Evolutionary conservation across 2,329 filamentous ascomycete genomes (phyloP), one percentile per base, ranked within the genome.

Genomic region (Calonectria hongkongensis): DNA sequence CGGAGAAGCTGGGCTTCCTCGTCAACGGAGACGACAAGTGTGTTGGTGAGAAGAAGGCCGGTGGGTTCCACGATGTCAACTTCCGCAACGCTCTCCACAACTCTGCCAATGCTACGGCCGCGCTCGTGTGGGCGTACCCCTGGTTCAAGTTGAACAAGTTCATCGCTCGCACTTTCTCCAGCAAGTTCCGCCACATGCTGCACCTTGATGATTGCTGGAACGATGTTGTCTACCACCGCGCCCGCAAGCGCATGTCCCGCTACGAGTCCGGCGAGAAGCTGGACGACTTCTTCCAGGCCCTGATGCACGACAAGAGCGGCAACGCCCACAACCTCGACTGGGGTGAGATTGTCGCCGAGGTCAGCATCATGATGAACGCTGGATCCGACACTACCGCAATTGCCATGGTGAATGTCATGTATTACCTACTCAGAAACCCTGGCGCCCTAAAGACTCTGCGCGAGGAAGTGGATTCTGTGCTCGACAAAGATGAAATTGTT

Each of bases 331-430:
- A 71, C 6, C 85, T 91, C 1, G 88, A 90, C 72, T 89, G 85
- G 85, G 89, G 90, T 28, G 90, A 92, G 79, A 88, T 91, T 13
- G 86, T 89, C 0, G 88, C 89, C 10, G 89, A 92, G 76, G 83
- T 89, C 36, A 84, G 80, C 54, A 89, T 87, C 78, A 90, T 90
- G 85, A 86, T 86, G 76, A 85, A 84, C 73, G 89, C 89, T 1
- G 89, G 89, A 6, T 85, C 82, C 4, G 87, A 86, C 25, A 90
- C 88, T 0, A 90, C 88, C 0, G 79, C 81, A 15, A 83, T 84
- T 79, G 84, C 89, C 18, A 86, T 92, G 78, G 84, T 85, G 10
- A 89, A 90, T 73, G 87, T 87, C 47, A 84, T 91, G 79, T 88
- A 87, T 77, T 85, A 87, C 73, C 84, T 92, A 1, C 81, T 91